Evolutionary conservation across 2,329 filamentous ascomycete genomes (phyloP), one percentile per base, ranked within the genome.

Genomic region (Drechslera avenae): DNA sequence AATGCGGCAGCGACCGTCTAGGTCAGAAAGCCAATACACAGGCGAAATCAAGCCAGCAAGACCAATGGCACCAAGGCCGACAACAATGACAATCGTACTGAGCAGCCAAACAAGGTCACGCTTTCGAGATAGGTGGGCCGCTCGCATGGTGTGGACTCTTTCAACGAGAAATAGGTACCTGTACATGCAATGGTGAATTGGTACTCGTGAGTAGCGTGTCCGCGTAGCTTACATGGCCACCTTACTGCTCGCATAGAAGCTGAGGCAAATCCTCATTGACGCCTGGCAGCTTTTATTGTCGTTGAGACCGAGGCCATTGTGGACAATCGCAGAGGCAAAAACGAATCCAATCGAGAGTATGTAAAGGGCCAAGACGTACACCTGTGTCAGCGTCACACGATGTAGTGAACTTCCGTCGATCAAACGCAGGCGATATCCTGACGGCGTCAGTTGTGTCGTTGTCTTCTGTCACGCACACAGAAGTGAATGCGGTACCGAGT

Each of bases 151-250:
- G 51, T 77, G 75, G 8, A 69, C 67, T 18, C 76, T 64, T 50
- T 78, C 76, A 18, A 77, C 66, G 1, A 78, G 66, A 49, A 77
- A 77, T 4, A 76, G 52, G 46, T 77, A 76, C 60, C 71, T 72
- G 17, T 3, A 3, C 4, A 10, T 6, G 14, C 16, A 21, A 19
- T 10, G 8, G 12, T 40, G n/a, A 37, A 23, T 39, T 18, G 5
- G 9, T 39, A 2, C 17, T 23, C 3, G 2, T 9, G 6, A 8
- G n/a, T 41, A 16, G 12, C 18, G 8, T 9, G 13, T 14, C 1
- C 9, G 30, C 12, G 30, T 10, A n/a, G 54, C 60, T 34, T 16
- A 61, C 56, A 59, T 53, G 35, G 50, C 21, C 12, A 53, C 28
- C 47, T 63, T 63, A 45, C 62, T 55, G 31, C 49, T 30, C 2